A percentile compares a stretch with the other conserved stretches of the same genome.
Evolutionary conservation across 2,329 filamentous ascomycete species (phyloP).

Genomic region (Didymella arachidicola): DNA sequence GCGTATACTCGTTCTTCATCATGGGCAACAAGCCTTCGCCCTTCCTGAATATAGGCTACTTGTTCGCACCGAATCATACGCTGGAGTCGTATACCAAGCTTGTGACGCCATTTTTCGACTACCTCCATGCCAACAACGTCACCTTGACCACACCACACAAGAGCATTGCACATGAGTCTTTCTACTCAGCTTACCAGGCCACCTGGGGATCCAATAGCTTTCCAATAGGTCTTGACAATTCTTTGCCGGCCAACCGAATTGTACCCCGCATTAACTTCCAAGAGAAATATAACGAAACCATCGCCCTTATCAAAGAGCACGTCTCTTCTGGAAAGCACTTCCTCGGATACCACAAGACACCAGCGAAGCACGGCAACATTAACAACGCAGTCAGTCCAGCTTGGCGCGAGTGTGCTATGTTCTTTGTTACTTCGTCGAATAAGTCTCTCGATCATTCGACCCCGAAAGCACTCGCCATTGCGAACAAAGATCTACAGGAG

Average conservation of each 20-base stretch:
- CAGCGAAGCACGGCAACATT: constrained; percentile 22
- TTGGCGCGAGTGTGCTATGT: constrained; percentile 29
- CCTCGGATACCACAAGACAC: constrained; percentile 30
- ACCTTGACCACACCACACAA: constrained; percentile 35
- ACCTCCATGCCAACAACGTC: constrained; percentile 23
- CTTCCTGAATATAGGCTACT: not conserved
- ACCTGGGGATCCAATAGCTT: constrained; percentile 29
- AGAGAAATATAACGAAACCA: constrained; percentile 34
- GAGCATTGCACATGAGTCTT: constrained; percentile 23
- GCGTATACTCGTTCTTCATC: constrained; percentile 2
- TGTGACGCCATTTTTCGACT: not conserved
- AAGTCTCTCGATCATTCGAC: constrained; percentile 1
- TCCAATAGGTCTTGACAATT: constrained; percentile 6
- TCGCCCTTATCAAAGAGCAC: constrained; percentile 53
- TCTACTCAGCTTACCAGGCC: constrained; percentile 33
- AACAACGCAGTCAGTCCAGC: constrained; percentile 33
- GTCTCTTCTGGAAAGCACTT: constrained; percentile 22
- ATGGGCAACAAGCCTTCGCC: not conserved
- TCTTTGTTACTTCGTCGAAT: constrained; percentile 25
- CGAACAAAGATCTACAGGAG: constrained; percentile 4
- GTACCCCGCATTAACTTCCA: constrained; percentile 36
- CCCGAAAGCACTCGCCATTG: not conserved
- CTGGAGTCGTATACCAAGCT: not conserved
- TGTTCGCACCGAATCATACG: not conserved
- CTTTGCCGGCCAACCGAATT: constrained; percentile 16